Evolutionary conservation across 2,329 filamentous ascomycete species (phyloP), one percentile per base, ranked within the genome.

Genomic region (Neurospora sp.): DNA sequence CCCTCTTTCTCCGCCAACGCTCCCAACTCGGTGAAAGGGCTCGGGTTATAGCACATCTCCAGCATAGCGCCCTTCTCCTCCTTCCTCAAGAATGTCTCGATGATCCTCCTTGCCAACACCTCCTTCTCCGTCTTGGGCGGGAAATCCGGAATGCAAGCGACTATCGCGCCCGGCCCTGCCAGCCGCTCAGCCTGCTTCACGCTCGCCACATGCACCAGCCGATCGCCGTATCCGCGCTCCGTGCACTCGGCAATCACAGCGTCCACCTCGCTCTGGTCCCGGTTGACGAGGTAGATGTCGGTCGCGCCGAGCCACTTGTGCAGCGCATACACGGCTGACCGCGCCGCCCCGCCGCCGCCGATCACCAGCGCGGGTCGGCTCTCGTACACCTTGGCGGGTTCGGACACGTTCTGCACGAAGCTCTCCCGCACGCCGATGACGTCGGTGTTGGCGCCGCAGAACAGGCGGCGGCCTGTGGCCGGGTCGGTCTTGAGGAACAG

Each of bases 21-120:
- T 1, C 87, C 88, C 67, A 93, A 86, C 73, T 86, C 83, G 0
- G 92, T 94, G 78, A 86, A 89, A 0, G 90, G 89, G 2, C 84
- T 82, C 0, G 92, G 92, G 77, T 93, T 92, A 78, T 94, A 94
- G 82, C 91, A 93, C 91, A 95, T 94, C 79, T 94, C 91, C 71
- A 94, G 78, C 70, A 94, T 86, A 7, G 88, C 88, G 7, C 90
- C 91, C 79, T 90, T 90, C 72, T 85, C 80, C 38, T 82, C 76
- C 78, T 82, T 82, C 39, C 72, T 70, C 11, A 84, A 73, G 67
- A 84, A 85, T 3, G 81, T 78, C 75, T 87, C 83, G 0, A 85
- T 78, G 0, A 92, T 83, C 1, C 79, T 78, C 1, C 91, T 82
- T 4, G 90, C 87, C 58, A 82, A 81, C 38, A 84, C 81, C 82